Evolutionary conservation across 164 flowering plant species (phyloP), one percentile per base, ranked within the genome.

Genomic region (Tetracentron sinense): DNA sequence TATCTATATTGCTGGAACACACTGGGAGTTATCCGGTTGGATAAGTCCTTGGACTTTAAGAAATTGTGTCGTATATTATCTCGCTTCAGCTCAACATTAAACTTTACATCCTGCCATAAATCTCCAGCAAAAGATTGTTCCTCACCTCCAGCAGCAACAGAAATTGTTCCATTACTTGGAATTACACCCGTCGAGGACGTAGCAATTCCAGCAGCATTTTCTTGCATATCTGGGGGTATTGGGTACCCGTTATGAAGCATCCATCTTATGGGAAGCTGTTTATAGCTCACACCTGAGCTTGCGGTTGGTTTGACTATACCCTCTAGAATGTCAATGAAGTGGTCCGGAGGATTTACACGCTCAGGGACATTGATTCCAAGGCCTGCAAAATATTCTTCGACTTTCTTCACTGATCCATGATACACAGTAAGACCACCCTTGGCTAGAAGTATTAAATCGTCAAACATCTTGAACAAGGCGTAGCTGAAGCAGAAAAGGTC

Each of bases 301-400:
- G 74, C 50, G 61, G 68, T 78, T 38, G 82, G 85, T 66, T 88
- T 90, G 20, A 82, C 79, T 48, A 94, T 84, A 56, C 98, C 97
- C 75, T 93, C 98, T 72, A 93, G 68, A 70, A 93, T 91, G 82
- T 93, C 98, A 69, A 93, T 93, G 74, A 64, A 93, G 78, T 90
- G 73, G 63, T 93, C 98, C n/a, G 98, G 98, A 63, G 98, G 98
- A 73, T 89, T 94, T 23, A 89, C 85, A 62, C 97, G 89, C 7
- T 94, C 98, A 29, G 98, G 98, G 50, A 94, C 95, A 20, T 49
- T 56, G 59, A 94, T 91, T 61, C 98, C 97, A 64, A 94, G 75
- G 51, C 83, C 75, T 14, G 85, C n/a, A 65, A 94, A 94, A 77
- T 94, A 94, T 62, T 94, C 97, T 74, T 94, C 97, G 27, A 89